These are phyloP conservation scores for Canariomyces notabilis DNA, from an alignment of 2,329 filamentous ascomycete genomes.

Conservation along the genomic window DNA sequence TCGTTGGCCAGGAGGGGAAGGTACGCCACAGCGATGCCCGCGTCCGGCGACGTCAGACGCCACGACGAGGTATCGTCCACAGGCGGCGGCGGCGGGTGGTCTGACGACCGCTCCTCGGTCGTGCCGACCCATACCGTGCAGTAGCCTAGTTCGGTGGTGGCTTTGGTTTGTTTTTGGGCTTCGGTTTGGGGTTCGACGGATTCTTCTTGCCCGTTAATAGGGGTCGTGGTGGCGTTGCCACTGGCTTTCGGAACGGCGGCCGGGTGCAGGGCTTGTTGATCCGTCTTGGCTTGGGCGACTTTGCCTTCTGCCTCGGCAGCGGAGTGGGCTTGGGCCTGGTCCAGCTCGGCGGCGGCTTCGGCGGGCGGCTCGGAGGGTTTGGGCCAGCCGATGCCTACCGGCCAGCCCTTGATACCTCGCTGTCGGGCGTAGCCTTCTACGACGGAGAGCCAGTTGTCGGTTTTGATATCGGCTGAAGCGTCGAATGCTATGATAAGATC, in stretches of 20 bases:
- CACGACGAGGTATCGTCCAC: slow-evolving; percentile 62
- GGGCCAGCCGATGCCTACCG: slow-evolving; percentile 91
- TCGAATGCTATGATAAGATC: slow-evolving; percentile 93
- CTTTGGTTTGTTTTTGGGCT: slow-evolving; percentile 39
- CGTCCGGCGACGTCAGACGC: slow-evolving; percentile 67
- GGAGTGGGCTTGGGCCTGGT: slow-evolving; percentile 59
- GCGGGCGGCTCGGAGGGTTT: slow-evolving; percentile 52
- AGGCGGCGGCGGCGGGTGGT: slow-evolving; percentile 47
- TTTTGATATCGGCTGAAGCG: slow-evolving; percentile 85
- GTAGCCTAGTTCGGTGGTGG: slow-evolving; percentile 67
- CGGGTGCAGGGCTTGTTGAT: slow-evolving; percentile 34
- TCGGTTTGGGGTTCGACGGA: slow-evolving; percentile 32
- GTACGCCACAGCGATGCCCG: slow-evolving; percentile 85
- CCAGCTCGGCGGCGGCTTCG: slow-evolving; percentile 60
- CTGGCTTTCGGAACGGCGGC: neutral
- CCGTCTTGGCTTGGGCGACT: slow-evolving; percentile 53
- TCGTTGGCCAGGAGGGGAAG: slow-evolving; percentile 83
- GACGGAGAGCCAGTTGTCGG: slow-evolving; percentile 93
- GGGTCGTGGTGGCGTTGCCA: slow-evolving; percentile 26
- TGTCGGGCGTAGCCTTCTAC: slow-evolving; percentile 90
- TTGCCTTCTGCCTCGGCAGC: slow-evolving; percentile 58
- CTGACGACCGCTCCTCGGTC: slow-evolving; percentile 64
- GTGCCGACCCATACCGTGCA: slow-evolving; percentile 95
- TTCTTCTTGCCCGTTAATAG: slow-evolving; percentile 19
- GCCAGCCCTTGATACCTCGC: slow-evolving; percentile 90